Percentiles rank a stretch among this genome's conserved stretches.
Evolutionary conservation across 108 stramenopile species (phyloP).

Genomic region (Seminavis robusta): DNA sequence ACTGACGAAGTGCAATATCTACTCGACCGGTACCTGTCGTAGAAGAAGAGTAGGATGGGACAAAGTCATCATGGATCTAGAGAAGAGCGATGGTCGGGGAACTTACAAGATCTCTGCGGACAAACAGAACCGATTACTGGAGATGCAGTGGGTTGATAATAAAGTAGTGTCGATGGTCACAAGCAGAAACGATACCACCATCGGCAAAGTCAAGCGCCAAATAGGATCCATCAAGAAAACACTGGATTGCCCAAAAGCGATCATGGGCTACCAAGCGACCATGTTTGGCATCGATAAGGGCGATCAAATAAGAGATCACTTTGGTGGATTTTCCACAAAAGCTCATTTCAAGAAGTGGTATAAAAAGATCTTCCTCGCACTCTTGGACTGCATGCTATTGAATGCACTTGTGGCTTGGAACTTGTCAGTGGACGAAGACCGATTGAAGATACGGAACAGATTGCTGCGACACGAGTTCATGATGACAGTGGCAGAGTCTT

Average conservation of each 20-base stretch:
- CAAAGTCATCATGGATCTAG: background rate
- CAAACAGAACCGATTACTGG: no score
- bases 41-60: background rate
- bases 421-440: no score
- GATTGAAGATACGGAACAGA: no score
- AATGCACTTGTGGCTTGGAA: no score
- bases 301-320: constrained; percentile 1
- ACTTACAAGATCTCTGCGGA: no score
- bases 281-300: constrained; percentile 2
- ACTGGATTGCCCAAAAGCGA: no score
- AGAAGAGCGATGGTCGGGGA: no score
- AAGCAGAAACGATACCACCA: constrained; percentile 16
- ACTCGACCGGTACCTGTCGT: background rate
- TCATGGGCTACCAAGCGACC: no score
- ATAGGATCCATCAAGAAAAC: no score
- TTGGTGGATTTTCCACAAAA: constrained; percentile 16
- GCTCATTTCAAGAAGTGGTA: constrained; percentile 26
- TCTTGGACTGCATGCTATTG: constrained; percentile 10
- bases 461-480: no score
- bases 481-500: no score
- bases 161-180: constrained; percentile 2
- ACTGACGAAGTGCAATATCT: background rate
- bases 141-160: background rate
- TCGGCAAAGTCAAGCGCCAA: no score
- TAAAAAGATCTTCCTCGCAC: constrained; percentile 8